Evolutionary conservation across 495 filamentous ascomycete species (phyloP).

Genomic region (Talaromyces ruber): DNA sequence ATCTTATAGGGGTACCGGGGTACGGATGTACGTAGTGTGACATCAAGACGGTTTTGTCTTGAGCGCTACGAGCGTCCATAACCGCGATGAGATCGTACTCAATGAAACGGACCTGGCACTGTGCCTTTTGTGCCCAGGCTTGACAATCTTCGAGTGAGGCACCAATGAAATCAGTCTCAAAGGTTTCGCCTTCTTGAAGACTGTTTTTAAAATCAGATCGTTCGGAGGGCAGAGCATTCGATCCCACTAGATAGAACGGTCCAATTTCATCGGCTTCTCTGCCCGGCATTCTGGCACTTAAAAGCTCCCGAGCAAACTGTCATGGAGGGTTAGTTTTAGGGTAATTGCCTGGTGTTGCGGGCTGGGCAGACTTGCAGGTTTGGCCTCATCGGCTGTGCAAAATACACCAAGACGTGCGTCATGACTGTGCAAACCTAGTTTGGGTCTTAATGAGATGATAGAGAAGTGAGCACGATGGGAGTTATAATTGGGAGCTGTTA

Average conservation of each 20-base stretch:
- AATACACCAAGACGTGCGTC: constrained; percentile 1
- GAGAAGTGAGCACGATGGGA: neutral
- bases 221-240: neutral
- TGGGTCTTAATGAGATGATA: neutral
- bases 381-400: neutral
- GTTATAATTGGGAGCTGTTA: too few relatives aligned
- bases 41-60: constrained; percentile 9
- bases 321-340: neutral
- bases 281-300: neutral
- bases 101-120: constrained; percentile 8
- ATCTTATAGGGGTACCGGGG: constrained; percentile 2
- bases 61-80: constrained; percentile 8
- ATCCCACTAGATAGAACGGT: neutral
- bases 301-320: neutral
- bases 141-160: constrained; percentile 8
- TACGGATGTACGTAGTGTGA: neutral
- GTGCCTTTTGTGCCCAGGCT: constrained; percentile 9
- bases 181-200: constrained; percentile 6
- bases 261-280: neutral
- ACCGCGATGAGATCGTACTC: constrained; percentile 8
- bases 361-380: neutral
- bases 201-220: neutral
- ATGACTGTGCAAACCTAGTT: neutral
- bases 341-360: neutral
- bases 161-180: constrained; percentile 11